phyloP scores from a whole-genome alignment of 2,329 filamentous ascomycete genomes.

The Tolypocladium inflatum region DNA sequence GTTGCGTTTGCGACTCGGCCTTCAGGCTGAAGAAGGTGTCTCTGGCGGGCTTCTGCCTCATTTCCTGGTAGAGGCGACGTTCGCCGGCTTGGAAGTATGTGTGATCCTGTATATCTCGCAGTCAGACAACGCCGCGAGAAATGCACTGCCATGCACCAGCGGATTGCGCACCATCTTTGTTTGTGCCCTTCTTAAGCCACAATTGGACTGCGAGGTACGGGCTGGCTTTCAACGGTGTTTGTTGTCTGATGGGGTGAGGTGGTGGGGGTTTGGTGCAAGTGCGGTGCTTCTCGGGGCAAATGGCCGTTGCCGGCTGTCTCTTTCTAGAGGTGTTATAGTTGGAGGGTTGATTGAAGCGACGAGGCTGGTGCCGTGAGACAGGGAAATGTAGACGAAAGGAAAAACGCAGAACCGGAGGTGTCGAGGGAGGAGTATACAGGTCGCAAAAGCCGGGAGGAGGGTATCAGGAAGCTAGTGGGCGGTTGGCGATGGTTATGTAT shows the following conservation, averaged over 20 bases:
- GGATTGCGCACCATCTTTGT: constrained; percentile 23
- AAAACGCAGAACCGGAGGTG: constrained; percentile 22
- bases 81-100: constrained; percentile 25
- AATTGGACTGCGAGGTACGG: not conserved
- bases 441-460: constrained; percentile 31
- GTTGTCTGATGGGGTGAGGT: not conserved
- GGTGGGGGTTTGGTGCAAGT: not conserved
- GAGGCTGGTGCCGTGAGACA: constrained; percentile 16
- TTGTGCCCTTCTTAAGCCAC: constrained; percentile 6
- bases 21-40: constrained; percentile 55
- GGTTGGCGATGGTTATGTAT: constrained; percentile 41
- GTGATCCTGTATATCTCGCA: constrained; percentile 20
- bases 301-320: constrained; percentile 28
- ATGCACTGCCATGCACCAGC: no score
- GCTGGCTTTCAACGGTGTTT: not conserved
- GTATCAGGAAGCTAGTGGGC: constrained; percentile 27
- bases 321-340: constrained; percentile 7
- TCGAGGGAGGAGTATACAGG: constrained; percentile 22
- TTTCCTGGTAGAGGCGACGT: constrained; percentile 34
- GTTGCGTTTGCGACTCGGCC: constrained; percentile 34
- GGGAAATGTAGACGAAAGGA: constrained; percentile 11
- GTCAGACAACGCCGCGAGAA: not conserved
- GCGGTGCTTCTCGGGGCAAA: constrained; percentile 8
- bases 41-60: constrained; percentile 41
- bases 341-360: not conserved